Evolutionary conservation across 352 stramenopile genomes (phyloP), one percentile per base, ranked within the genome.

Genomic region (Halophytophthora batemanensis): DNA sequence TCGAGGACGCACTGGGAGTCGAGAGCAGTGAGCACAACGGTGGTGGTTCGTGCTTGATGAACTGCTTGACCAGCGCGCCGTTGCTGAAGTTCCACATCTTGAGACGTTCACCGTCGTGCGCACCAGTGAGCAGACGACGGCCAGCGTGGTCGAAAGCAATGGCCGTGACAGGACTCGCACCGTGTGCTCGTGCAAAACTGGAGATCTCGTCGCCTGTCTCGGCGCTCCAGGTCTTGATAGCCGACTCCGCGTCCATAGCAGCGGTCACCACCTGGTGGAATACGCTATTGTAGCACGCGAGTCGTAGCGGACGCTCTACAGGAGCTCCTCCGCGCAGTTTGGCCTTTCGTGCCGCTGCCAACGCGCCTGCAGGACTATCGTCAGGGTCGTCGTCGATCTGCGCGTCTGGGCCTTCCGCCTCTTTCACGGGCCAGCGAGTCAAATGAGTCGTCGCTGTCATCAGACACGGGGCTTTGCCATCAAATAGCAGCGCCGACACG

Each of bases 11-110:
- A 3, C 55, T 47, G 2, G 60, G 43, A 11, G 59, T 69, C 15
- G 48, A 64, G 22, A 68, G 28, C 14, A 68, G 33, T 10, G 61
- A 70, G 17, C 34, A 56, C 17, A 70, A 33, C 5, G 62, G 47
- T 13, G 37, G 38, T 29, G 48, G 59, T 41, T 82, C 70, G 15
- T 86, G 61, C 47, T 93, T 94, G 45, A 87, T 59, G 35, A 92
- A 87, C 43, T 90, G 80, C 50, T 93, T 94, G 3, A 95, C 80
- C 15, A 90, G 66, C 13, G 77, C 76, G 12, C 86, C 86, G 44
- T 93, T 96, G 64, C 79, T 88, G 59, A 95, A 96, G 50, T 96
- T 96, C 86, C 86, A 96, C 65, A 96, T 84, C 55, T 92, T 91
- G 34, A 96, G 77, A 14, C 74, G 45, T 7, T 78, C 57, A 2